These are phyloP conservation scores for Glebionis coronaria DNA, from an alignment of 129 eudicot genomes.

Conservation along the genomic window DNA sequence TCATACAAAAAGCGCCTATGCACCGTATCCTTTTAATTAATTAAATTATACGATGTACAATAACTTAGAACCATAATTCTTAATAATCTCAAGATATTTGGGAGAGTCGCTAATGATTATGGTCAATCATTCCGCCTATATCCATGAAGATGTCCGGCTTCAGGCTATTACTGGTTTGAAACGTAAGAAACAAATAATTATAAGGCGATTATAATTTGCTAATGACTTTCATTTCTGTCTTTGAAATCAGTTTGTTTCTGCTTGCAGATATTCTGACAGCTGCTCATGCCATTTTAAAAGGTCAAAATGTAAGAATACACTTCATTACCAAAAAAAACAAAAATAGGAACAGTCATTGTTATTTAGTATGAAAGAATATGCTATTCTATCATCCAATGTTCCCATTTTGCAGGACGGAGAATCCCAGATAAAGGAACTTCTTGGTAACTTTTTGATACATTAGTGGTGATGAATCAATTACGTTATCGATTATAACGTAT, in stretches of 20 bases:
- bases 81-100: conserved; percentile 64
- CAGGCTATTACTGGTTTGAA: conserved; percentile 76
- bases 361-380: conserved; percentile 9
- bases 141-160: conserved; percentile 94
- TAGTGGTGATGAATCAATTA: conserved; percentile 12
- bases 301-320: conserved; percentile 59
- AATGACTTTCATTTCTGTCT: background rate
- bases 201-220: too few relatives aligned
- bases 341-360: background rate
- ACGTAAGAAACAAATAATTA: conserved; percentile 46
- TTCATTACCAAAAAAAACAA: background rate
- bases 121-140: conserved; percentile 69
- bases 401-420: conserved; percentile 59
- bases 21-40: conserved; percentile 74
- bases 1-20: conserved; percentile 77
- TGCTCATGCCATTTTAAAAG: conserved; percentile 62
- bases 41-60: background rate
- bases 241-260: conserved; percentile 22
- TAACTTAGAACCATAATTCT: conserved; percentile 25
- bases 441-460: conserved; percentile 46
- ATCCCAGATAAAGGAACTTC: conserved; percentile 51
- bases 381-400: background rate
- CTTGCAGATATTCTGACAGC: conserved; percentile 81
- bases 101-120: conserved; percentile 82
- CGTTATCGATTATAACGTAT: conserved; percentile 2